phyloP scores from a whole-genome alignment of 2,329 filamentous ascomycete genomes.

The Diplodia seriata region DNA sequence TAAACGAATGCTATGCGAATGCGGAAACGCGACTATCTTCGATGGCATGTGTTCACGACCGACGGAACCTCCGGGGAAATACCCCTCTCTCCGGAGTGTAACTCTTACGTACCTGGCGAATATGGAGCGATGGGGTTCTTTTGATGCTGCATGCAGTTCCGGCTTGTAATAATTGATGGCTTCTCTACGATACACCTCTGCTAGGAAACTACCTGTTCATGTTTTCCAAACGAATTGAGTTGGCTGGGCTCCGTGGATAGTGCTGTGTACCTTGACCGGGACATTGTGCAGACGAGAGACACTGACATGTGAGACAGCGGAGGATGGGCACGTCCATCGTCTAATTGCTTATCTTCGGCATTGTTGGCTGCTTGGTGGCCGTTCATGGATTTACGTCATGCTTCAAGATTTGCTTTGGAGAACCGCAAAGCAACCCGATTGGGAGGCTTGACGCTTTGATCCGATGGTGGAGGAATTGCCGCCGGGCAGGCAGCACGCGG shows the following conservation, averaged over 20 bases:
- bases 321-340: neutral
- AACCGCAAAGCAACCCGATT: neutral
- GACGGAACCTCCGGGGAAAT: conserved; percentile 30
- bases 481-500: neutral
- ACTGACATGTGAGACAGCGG: neutral
- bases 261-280: neutral
- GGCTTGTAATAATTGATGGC: conserved; percentile 34
- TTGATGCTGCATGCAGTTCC: conserved; percentile 33
- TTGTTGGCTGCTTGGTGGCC: neutral
- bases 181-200: conserved; percentile 31
- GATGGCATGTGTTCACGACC: conserved; percentile 33
- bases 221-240: conserved; percentile 24
- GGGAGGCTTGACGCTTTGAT: neutral
- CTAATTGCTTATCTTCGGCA: neutral
- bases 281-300: neutral
- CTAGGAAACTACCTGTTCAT: conserved; percentile 32
- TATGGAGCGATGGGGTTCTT: conserved; percentile 33
- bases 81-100: conserved; percentile 29
- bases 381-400: neutral
- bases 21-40: conserved; percentile 27
- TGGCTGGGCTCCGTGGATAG: conserved; percentile 19
- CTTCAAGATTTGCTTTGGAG: neutral
- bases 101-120: conserved; percentile 34
- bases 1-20: conserved; percentile 26
- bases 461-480: neutral